A percentile compares a stretch with the other conserved stretches of the same genome.
Conservation (phyloP, 2,329 filamentous ascomycete species). For the Colletotrichum australisinense region DNA sequence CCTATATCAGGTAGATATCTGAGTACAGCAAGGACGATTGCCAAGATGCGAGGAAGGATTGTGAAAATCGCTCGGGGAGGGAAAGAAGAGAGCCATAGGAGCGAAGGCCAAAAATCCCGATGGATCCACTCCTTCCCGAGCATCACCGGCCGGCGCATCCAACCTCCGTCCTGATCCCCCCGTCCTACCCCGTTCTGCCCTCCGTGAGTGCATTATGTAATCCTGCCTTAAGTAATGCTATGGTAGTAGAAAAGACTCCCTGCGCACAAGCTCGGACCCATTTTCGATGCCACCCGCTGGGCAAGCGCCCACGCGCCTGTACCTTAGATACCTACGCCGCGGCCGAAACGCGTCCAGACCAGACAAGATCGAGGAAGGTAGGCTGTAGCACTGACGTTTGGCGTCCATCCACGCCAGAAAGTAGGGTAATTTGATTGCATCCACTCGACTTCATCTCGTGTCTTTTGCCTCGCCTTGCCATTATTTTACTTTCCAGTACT, state of each 20-base stretch:
- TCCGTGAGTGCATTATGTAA: background rate
- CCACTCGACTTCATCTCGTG: background rate
- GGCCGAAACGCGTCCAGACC: slow-evolving; percentile 9
- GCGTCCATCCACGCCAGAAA: background rate
- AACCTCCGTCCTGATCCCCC: background rate
- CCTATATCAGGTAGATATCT: background rate
- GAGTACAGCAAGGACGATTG: background rate
- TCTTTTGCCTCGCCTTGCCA: background rate
- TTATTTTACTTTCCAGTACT: background rate
- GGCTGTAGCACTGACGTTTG: background rate
- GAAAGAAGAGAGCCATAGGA: background rate
- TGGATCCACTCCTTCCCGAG: background rate
- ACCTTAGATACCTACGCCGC: background rate
- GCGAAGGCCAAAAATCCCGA: background rate
- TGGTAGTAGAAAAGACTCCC: no score
- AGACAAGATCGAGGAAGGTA: background rate
- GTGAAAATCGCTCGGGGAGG: no score
- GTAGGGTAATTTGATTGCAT: background rate
- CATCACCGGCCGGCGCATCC: background rate
- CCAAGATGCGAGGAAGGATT: background rate
- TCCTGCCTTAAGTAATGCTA: background rate
- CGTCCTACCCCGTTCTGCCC: no score
- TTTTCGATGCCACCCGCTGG: background rate
- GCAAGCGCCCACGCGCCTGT: background rate
- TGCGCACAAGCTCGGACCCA: background rate